Base-by-base conservation (phyloP, 2,329 filamentous ascomycete species). In the Cryphonectria naterciae region DNA sequence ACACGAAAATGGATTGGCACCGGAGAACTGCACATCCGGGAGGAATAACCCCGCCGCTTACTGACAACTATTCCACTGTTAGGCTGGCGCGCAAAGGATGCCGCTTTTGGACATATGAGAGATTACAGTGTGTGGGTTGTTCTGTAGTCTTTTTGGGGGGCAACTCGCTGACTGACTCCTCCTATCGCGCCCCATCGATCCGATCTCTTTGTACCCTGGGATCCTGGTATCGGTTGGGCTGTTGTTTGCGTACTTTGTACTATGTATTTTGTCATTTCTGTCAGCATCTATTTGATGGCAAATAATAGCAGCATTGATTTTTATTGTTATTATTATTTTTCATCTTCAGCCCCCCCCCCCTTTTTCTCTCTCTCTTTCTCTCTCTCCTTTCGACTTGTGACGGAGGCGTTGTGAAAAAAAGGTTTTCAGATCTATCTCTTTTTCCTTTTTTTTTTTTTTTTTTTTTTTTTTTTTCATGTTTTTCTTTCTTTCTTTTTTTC, bases 21-120 rank as follows among this genome's bases (percentile, higher is more conserved):
- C 69, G 69, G 69, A 71, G 67, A 49, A 19, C 11, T 35, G 35
- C 60, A 46, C 58, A 65, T 70, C 69, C 65, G 65, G 39, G 60
- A 43, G n/a, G 25, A 58, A 19, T 32, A 35, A 58, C 54, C 28
- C 54, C 54, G 7, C 28, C 25, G 22, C 25, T 28, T 35, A 19
- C 46, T 6, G 7, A 52, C 54, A 13, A 17, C 54, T 58, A 32
- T 32, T 32, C 28, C 54, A 19, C 54, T 58, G 15, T 32, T 35
- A 58, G 54, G 25, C 54, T 32, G 25, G 25, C 54, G 54, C 54
- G 54, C 54, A 58, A 4, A 58, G 54, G 54, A 58, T 58, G 54
- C 54, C 54, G 54, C 25, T 32, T 58, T 58, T 5, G 54, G 54
- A 58, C 13, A 35, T 13, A 19, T 4, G 54, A 19, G 54, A 58